These are phyloP conservation scores for Fusarium burgessii DNA, from an alignment of 2,329 filamentous ascomycete genomes.

Conservation along the genomic window DNA sequence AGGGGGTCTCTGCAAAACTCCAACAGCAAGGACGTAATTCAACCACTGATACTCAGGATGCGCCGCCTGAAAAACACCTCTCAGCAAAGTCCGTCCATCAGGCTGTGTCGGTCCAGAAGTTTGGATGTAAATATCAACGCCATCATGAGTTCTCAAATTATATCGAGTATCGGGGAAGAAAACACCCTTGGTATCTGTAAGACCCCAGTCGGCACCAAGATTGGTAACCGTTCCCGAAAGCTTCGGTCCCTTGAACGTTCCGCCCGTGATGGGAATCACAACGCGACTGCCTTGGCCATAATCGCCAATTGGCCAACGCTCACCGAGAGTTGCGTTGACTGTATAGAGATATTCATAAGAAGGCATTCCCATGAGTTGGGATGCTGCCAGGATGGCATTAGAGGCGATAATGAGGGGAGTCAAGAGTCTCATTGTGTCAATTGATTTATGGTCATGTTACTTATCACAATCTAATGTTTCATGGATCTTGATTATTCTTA, in stretches of 20 bases:
- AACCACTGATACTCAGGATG: conserved; percentile 54
- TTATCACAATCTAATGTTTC: background rate
- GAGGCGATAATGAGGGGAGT: background rate
- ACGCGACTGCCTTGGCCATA: conserved; percentile 40
- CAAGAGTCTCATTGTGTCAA: conserved; percentile 25
- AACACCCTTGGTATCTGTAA: conserved; percentile 51
- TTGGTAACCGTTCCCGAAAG: conserved; percentile 48
- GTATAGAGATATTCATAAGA: conserved; percentile 42
- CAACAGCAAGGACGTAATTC: conserved; percentile 50
- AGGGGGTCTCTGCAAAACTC: conserved; percentile 28
- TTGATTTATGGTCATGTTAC: background rate
- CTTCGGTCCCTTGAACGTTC: conserved; percentile 52
- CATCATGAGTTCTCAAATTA: conserved; percentile 54
- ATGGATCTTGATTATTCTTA: accelerated
- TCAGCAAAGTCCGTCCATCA: conserved; percentile 45
- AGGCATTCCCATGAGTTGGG: conserved; percentile 34
- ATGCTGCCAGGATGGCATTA: conserved; percentile 9
- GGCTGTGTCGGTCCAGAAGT: conserved; percentile 53
- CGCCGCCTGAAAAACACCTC: conserved; percentile 52
- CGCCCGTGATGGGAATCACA: conserved; percentile 52
- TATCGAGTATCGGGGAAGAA: conserved; percentile 57
- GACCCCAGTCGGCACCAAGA: conserved; percentile 54
- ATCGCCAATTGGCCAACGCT: conserved; percentile 41
- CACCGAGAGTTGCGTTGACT: conserved; percentile 36
- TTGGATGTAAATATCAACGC: conserved; percentile 53